A percentile compares a stretch with the other conserved stretches of the same genome.
phyloP scores from a whole-genome alignment of 2,329 filamentous ascomycete genomes.

The Fusarium sp. region DNA sequence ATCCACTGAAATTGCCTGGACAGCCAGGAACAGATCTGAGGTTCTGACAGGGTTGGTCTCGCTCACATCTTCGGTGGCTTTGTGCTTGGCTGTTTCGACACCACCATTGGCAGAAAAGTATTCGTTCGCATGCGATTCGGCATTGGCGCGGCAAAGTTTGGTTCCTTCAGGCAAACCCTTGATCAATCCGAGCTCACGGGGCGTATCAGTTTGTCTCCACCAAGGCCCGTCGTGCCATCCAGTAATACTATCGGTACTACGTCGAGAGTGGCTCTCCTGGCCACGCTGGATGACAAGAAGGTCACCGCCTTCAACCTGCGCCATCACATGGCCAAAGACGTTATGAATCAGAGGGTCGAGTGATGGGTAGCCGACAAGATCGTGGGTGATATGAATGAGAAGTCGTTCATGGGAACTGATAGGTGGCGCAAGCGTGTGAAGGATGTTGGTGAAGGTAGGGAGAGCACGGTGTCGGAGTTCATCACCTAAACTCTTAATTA shows the following conservation, averaged over 20 bases:
- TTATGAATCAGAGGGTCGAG: conserved; percentile 91
- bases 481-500: conserved; percentile 67
- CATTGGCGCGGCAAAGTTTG: conserved; percentile 88
- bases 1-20: conserved; percentile 82
- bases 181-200: conserved; percentile 81
- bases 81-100: conserved; percentile 79
- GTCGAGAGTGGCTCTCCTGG: conserved; percentile 79
- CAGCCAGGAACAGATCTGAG: conserved; percentile 93
- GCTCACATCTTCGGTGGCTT: conserved; percentile 80
- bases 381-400: conserved; percentile 96
- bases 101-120: conserved; percentile 84
- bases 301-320: conserved; percentile 98
- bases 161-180: conserved; percentile 86
- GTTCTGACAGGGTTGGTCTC: conserved; percentile 90
- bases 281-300: conserved; percentile 93
- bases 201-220: conserved; percentile 80
- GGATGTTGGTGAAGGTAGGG: conserved; percentile 92
- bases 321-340: conserved; percentile 95
- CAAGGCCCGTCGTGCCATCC: conserved; percentile 96
- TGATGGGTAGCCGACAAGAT: conserved; percentile 92
- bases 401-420: conserved; percentile 97
- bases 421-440: conserved; percentile 93
- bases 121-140: conserved; percentile 86
- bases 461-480: conserved; percentile 87
- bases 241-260: conserved; percentile 65